phyloP scores from a whole-genome alignment of 495 filamentous ascomycete genomes.

The Amniculicola lignicola region DNA sequence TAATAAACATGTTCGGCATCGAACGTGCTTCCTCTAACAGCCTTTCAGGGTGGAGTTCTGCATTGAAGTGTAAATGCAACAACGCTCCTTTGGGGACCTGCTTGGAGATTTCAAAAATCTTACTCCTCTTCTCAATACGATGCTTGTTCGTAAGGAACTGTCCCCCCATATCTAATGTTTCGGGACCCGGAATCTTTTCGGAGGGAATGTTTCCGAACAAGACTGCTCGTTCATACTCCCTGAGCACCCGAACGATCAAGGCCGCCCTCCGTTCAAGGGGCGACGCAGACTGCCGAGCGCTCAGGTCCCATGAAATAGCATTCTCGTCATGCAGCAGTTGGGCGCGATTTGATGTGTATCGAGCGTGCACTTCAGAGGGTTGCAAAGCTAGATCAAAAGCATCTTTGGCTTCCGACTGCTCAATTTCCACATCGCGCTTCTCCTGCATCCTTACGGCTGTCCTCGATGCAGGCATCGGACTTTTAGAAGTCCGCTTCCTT shows the following conservation, averaged over 20 bases:
- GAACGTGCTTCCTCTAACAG: constrained; percentile 32
- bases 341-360: not conserved
- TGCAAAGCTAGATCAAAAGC: not conserved
- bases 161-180: constrained; percentile 42
- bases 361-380: not conserved
- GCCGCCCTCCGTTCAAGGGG: constrained; percentile 28
- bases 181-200: constrained; percentile 35
- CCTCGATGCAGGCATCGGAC: not conserved
- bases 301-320: constrained; percentile 28
- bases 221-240: constrained; percentile 38
- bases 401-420: not conserved
- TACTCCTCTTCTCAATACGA: constrained; percentile 37
- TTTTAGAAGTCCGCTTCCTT: constrained; percentile 23
- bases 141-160: constrained; percentile 41
- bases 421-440: not conserved
- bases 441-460: constrained; percentile 4
- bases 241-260: constrained; percentile 33
- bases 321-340: constrained; percentile 31
- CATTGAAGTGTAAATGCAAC: constrained; percentile 44
- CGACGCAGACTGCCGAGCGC: constrained; percentile 25
- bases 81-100: constrained; percentile 40
- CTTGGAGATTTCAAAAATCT: constrained; percentile 35
- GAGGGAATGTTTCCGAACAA: constrained; percentile 40
- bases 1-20: constrained; percentile 38
- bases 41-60: constrained; percentile 37